phyloP scores from a whole-genome alignment of 2,329 filamentous ascomycete species.

The Tolypocladium ophioglossoides region DNA sequence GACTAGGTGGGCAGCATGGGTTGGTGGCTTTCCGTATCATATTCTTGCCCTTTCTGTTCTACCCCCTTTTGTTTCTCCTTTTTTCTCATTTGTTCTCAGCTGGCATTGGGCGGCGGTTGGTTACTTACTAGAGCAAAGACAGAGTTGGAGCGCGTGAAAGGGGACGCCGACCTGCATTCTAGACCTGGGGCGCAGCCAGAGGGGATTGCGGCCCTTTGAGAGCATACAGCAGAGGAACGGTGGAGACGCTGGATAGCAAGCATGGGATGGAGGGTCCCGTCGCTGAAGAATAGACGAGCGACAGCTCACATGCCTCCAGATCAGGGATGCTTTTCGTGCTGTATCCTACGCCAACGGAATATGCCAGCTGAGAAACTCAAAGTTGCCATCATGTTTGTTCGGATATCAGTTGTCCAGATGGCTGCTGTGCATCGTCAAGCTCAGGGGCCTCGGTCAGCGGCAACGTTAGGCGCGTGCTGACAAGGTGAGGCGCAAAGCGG shows the following conservation, averaged over 20 bases:
- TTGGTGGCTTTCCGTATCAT: slow-evolving; percentile 1
- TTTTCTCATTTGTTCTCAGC: slow-evolving; percentile 1
- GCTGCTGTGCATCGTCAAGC: not conserved
- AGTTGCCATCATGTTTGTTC: not conserved
- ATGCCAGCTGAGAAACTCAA: not conserved
- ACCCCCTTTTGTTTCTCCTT: not conserved
- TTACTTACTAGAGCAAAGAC: slow-evolving; percentile 4
- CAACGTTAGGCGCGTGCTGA: not conserved
- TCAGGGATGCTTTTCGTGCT: not conserved
- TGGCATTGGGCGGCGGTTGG: slow-evolving; percentile 3
- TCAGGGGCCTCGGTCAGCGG: not conserved
- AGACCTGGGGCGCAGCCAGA: not conserved
- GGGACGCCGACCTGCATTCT: not conserved
- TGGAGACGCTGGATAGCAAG: not conserved
- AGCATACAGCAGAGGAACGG: not conserved
- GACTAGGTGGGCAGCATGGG: not conserved
- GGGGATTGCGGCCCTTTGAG: not conserved
- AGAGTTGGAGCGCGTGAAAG: not conserved
- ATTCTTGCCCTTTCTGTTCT: not conserved
- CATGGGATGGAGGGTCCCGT: not conserved
- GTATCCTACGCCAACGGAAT: not conserved
- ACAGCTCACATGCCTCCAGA: not conserved
- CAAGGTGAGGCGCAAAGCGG: too few species aligned
- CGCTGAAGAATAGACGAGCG: slow-evolving; percentile 12
- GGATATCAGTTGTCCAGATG: not conserved